Evolutionary conservation across 169 alveolate genomes (phyloP).

Genomic region (Plasmodium berghei): DNA sequence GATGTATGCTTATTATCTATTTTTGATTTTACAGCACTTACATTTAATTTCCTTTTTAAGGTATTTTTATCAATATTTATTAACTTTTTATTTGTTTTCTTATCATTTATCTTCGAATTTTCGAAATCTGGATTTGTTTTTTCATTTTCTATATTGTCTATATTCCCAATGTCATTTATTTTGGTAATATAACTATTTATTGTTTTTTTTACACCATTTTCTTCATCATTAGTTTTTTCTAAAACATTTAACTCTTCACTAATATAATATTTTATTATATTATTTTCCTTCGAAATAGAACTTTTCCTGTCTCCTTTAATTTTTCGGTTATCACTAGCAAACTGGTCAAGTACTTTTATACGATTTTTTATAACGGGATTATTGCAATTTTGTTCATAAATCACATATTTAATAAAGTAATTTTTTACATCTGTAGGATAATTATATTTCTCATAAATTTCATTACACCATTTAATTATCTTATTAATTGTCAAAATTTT

Average conservation of each 20-base stretch:
- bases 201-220: neutral
- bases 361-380: neutral
- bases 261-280: neutral
- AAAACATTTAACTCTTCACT: neutral
- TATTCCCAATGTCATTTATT: neutral
- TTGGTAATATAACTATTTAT: neutral
- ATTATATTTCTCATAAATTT: constrained; percentile 47
- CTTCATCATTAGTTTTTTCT: neutral
- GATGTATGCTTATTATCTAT: constrained; percentile 58
- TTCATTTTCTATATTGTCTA: neutral
- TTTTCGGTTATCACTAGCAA: neutral
- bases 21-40: constrained; percentile 33
- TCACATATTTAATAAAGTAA: constrained; percentile 37
- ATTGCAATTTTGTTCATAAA: constrained; percentile 14
- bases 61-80: constrained; percentile 27
- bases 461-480: constrained; percentile 59
- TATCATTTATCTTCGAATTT: constrained; percentile 1
- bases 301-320: neutral
- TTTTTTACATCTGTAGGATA: constrained; percentile 30
- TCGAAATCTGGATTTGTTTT: neutral
- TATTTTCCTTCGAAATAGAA: no score
- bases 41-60: constrained; percentile 15
- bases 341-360: no score
- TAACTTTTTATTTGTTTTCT: constrained; percentile 9
- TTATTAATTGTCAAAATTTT: constrained; percentile 41